These are phyloP conservation scores for Hypoxylon rickii DNA, from an alignment of 495 filamentous ascomycete genomes.

Conservation along the genomic window DNA sequence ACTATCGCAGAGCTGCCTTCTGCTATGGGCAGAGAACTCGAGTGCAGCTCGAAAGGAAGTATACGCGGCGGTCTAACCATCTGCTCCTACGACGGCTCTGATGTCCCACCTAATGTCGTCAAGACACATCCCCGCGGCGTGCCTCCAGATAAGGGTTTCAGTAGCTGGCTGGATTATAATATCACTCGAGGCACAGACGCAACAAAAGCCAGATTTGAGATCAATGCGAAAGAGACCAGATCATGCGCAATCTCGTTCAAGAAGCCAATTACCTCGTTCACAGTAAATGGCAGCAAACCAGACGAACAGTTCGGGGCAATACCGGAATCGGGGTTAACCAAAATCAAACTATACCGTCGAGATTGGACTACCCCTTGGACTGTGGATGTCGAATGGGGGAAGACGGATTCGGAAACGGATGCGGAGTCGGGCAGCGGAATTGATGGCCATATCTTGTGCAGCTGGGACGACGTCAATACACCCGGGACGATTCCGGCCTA, in stretches of 20 bases:
- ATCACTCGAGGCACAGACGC: constrained; percentile 50
- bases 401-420: constrained; percentile 37
- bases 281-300: constrained; percentile 55
- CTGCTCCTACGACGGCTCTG: constrained; percentile 71
- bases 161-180: constrained; percentile 66
- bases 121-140: constrained; percentile 45
- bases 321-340: constrained; percentile 46
- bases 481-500: constrained; percentile 77
- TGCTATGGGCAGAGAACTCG: constrained; percentile 62
- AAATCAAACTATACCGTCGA: constrained; percentile 69
- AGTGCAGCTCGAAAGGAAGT: constrained; percentile 50
- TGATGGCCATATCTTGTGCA: constrained; percentile 73
- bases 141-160: constrained; percentile 51
- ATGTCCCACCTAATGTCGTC: constrained; percentile 61
- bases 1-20: constrained; percentile 73
- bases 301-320: constrained; percentile 63
- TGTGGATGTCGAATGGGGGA: constrained; percentile 77
- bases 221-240: constrained; percentile 69
- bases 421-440: constrained; percentile 46
- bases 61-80: constrained; percentile 52
- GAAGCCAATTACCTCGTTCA: constrained; percentile 63
- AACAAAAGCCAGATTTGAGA: constrained; percentile 57
- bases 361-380: constrained; percentile 76
- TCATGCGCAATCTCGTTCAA: constrained; percentile 71
- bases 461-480: constrained; percentile 86